Evolutionary conservation across 176 grass and related monocot genomes (phyloP).

Genomic region (Paspalum notatum): DNA sequence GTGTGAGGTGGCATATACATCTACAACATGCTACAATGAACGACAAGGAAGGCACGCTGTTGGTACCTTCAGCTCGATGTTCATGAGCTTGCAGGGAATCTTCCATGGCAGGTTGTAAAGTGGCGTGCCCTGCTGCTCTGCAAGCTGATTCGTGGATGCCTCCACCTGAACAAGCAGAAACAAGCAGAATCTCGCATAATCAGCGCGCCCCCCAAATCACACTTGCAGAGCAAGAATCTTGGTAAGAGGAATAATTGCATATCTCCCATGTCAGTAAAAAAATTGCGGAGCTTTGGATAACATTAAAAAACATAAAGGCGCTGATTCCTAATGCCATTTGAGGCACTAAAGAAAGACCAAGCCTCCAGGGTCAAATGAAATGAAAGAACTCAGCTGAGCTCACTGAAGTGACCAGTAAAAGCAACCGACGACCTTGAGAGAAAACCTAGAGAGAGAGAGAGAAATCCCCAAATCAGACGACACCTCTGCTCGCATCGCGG

Average conservation of each 20-base stretch:
- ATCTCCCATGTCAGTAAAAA: slow-evolving; percentile 28
- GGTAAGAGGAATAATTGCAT: slow-evolving; percentile 37
- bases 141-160: slow-evolving; percentile 77
- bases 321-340: slow-evolving; percentile 27
- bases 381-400: neutral
- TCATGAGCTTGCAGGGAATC: slow-evolving; percentile 80
- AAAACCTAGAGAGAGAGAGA: neutral
- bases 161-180: slow-evolving; percentile 65
- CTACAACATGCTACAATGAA: neutral
- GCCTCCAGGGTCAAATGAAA: slow-evolving; percentile 28
- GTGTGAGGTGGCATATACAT: neutral
- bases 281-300: slow-evolving; percentile 18
- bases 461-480: neutral
- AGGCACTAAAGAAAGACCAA: slow-evolving; percentile 54
- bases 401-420: slow-evolving; percentile 22
- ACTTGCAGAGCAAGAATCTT: slow-evolving; percentile 17
- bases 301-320: slow-evolving; percentile 48
- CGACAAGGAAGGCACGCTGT: slow-evolving; percentile 5
- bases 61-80: slow-evolving; percentile 80
- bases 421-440: neutral
- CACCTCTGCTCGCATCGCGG: neutral
- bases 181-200: slow-evolving; percentile 12
- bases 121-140: slow-evolving; percentile 69
- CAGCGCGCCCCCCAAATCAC: neutral
- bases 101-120: slow-evolving; percentile 90